Evolutionary conservation across 1,284 basidiomycete species (phyloP), one percentile per base, ranked within the genome.

Genomic region (Agaricales sp.): DNA sequence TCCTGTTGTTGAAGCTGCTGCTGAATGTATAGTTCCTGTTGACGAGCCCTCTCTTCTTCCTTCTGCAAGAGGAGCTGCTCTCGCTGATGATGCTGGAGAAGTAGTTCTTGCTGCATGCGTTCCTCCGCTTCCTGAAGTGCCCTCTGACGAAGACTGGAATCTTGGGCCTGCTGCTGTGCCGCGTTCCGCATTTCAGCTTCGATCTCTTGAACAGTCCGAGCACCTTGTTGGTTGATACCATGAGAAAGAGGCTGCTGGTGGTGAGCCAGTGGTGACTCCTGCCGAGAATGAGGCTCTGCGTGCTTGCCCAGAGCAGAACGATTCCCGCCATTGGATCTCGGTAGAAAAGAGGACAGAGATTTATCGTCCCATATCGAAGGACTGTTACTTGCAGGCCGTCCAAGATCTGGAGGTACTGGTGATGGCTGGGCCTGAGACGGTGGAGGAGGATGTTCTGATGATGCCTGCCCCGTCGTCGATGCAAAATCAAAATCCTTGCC

Each of bases 401-500:
- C n/a, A n/a, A n/a, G 48, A 45, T 41, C n/a, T 6, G 23, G n/a
- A 43, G 47, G 49, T 11, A 43, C 26, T 46, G 23, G 25, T 16
- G 41, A 44, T 41, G 38, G 21, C 41, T 50, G 22, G 39, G 30
- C 30, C 37, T 23, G 13, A 46, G 45, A 30, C 20, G 45, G 21
- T n/a, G 6, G 24, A 20, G 26, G 3, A 45, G 16, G 19, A 14
- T 20, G 8, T 23, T 43, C 4, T 43, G 25, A 14, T 43, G 23
- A 18, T 24, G 47, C 67, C 23, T 68, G 68, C 41, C 78, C 54
- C 43, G 66, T 51, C n/a, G 73, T 66, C 45, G 60, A 67, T 14
- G 77, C 73, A 67, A 96, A 98, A 69, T 96, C 90, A 63, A 97
- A 98, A 68, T 97, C 92, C 63, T 85, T 90, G 62, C 85, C 92